Evolutionary conservation across 2,329 filamentous ascomycete genomes (phyloP).

Genomic region (Pyricularia sp.): DNA sequence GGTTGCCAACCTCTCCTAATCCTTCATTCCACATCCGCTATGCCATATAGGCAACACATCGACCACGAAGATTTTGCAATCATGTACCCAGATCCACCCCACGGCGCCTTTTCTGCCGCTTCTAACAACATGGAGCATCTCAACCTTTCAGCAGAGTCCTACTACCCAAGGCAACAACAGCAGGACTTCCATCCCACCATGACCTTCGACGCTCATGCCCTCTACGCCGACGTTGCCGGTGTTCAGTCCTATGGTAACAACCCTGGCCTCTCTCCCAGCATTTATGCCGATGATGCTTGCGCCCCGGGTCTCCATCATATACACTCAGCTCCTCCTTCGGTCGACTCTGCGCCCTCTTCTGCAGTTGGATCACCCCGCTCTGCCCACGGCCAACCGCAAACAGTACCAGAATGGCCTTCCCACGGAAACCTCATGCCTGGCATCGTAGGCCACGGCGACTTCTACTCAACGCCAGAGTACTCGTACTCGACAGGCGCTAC

Average conservation of each 20-base stretch:
- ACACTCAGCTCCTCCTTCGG: conserved; percentile 50
- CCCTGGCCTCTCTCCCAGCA: conserved; percentile 35
- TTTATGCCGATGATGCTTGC: conserved; percentile 37
- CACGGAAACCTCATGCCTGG: conserved; percentile 51
- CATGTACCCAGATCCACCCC: conserved; percentile 14
- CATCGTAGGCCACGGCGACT: conserved; percentile 50
- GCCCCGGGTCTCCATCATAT: conserved; percentile 29
- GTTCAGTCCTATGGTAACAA: conserved; percentile 16
- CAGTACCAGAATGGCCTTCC: conserved; percentile 49
- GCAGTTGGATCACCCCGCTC: conserved; percentile 60
- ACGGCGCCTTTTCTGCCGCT: conserved; percentile 9
- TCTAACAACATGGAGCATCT: conserved; percentile 7
- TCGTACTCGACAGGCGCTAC: conserved; percentile 27
- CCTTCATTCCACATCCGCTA: neutral
- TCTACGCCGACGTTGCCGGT: conserved; percentile 35
- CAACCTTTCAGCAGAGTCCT: conserved; percentile 11
- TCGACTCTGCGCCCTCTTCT: conserved; percentile 55
- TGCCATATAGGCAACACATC: conserved; percentile 5
- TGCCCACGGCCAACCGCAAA: conserved; percentile 45
- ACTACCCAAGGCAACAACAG: conserved; percentile 8
- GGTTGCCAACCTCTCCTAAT: neutral
- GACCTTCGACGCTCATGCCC: conserved; percentile 32
- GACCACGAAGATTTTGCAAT: conserved; percentile 12
- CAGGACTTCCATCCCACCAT: conserved; percentile 24
- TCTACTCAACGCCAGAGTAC: conserved; percentile 44